A percentile compares a stretch with the other conserved stretches of the same genome.
phyloP scores from a whole-genome alignment of 345 rosid species.

The Eucalyptus cloeziana region DNA sequence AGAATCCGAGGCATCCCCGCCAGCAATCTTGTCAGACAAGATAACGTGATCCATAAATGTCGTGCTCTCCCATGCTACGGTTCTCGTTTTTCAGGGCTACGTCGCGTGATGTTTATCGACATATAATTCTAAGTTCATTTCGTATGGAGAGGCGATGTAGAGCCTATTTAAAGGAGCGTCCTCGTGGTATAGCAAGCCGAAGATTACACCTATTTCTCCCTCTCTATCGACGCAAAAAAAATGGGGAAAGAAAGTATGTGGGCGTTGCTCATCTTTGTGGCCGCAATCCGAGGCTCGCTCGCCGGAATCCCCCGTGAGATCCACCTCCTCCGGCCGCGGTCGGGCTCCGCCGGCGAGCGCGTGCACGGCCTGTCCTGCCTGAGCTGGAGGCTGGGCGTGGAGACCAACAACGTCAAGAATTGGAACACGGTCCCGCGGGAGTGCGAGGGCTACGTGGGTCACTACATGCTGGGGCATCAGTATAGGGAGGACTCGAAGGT shows the following conservation, averaged over 20 bases:
- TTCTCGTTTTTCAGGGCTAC: background rate
- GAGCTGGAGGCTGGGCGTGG: slow-evolving; percentile 67
- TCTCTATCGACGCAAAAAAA: background rate
- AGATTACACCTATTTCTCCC: background rate
- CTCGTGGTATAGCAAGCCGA: background rate
- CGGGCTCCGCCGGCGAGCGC: background rate
- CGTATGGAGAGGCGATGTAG: background rate
- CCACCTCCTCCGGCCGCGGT: slow-evolving; percentile 27
- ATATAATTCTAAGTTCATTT: background rate
- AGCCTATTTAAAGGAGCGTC: background rate
- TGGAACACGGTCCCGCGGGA: slow-evolving; percentile 32
- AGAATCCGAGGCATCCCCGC: background rate
- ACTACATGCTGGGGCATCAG: slow-evolving; percentile 40
- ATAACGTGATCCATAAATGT: background rate
- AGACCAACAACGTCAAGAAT: slow-evolving; percentile 32
- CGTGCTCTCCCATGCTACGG: background rate
- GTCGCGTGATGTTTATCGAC: background rate
- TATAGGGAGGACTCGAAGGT: slow-evolving; percentile 29
- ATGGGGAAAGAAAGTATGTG: background rate
- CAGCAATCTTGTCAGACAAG: background rate
- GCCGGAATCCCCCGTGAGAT: slow-evolving; percentile 2
- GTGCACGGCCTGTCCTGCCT: slow-evolving; percentile 17
- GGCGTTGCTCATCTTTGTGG: background rate
- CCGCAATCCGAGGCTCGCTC: background rate
- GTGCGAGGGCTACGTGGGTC: slow-evolving; percentile 37